Evolutionary conservation across 2,329 filamentous ascomycete species (phyloP), one percentile per base, ranked within the genome.

Genomic region (Neonectria coccinea): DNA sequence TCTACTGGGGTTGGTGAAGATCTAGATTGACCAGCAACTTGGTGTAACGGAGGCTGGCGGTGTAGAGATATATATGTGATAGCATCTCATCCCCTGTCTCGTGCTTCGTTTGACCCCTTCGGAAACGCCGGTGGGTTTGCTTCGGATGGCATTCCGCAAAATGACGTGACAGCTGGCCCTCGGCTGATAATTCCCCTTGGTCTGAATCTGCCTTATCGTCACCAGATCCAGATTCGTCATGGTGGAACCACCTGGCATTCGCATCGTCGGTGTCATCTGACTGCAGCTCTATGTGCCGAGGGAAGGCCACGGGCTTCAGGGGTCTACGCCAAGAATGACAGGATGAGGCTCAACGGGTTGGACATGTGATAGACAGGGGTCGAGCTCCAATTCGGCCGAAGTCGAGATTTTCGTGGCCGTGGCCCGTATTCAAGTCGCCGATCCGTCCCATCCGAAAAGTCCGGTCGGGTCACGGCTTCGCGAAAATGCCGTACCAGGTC

Each of bases 361-460:
- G n/a, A 33, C 48, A 51, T 51, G 48, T 51, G 27, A 51, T 22
- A 51, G 11, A 14, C 29, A 51, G 25, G 45, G 45, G 22, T 27
- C 14, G 9, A 7, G 16, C 25, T 11, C 16, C 12, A 50, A 31
- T 7, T 27, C 31, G 29, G n/a, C 5, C 10, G 2, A 11, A 2
- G 9, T 18, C n/a, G 29, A 31, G 16, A 9, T 33, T 33, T 16
- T 31, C n/a, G 29, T 20, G 27, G 16, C 11, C 10, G 27, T 33
- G n/a, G n/a, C 12, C 14, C 11, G n/a, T 33, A 11, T 33, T 33
- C 12, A 33, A 7, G 48, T 29, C 48, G n/a, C 48, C 48, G 27
- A 20, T 11, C 48, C 48, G 48, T 4, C 10, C 29, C 10, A 51
- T 51, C 48, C 48, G 48, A 51, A 51, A 51, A 51, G 48, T 51